Base-by-base conservation (phyloP, 805 yeast species). In the Candida yuanshanica region DNA sequence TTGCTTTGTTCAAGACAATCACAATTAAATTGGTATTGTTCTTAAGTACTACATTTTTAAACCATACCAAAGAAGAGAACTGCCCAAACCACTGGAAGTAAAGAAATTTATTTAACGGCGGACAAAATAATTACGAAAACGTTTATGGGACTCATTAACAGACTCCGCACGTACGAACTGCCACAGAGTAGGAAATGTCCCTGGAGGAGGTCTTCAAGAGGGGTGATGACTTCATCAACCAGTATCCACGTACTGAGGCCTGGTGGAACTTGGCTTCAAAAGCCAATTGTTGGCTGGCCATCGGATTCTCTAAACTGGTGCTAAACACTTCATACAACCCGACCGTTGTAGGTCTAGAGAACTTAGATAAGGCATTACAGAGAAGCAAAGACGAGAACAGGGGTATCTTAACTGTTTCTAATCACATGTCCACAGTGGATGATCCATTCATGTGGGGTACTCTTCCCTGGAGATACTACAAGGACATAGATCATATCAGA, bases 381-480 rank as follows among this genome's bases (percentile, higher is more conserved):
- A 71, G 71, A 45, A 80, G 93, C 0, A 63, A 81, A 36, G 49
- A 52, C 2, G 91, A 89, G 52, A 77, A 83, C 44, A 65, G 97
- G 35, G 83, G 93, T 0, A 60, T 91, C 2, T 51, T 91, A 46
- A 91, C 98, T 0, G 74, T 87, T 13, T 87, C 88, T 95, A 90
- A 90, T 60, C 96, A 89, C 56, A 85, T 87, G 93, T 82, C 90
- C 3, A 84, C 67, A 4, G 84, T 88, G 20, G 99, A 91, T 59
- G 99, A 91, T 56, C 99, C 99, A 0, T 72, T 85, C 26, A 65
- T 87, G 34, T 91, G 95, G 86, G 95, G 95, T 0, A 75, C 83
- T 26, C 68, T 90, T 43, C 96, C 97, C 0, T 72, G 81, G 75
- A 69, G 77, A 29, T 76, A 75, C 50, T 83, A 77, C 50, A 61